Percentiles rank a stretch among this genome's conserved stretches.
These are phyloP conservation scores for Nemania serpens DNA, from an alignment of 2,329 filamentous ascomycete genomes.

Conservation along the genomic window DNA sequence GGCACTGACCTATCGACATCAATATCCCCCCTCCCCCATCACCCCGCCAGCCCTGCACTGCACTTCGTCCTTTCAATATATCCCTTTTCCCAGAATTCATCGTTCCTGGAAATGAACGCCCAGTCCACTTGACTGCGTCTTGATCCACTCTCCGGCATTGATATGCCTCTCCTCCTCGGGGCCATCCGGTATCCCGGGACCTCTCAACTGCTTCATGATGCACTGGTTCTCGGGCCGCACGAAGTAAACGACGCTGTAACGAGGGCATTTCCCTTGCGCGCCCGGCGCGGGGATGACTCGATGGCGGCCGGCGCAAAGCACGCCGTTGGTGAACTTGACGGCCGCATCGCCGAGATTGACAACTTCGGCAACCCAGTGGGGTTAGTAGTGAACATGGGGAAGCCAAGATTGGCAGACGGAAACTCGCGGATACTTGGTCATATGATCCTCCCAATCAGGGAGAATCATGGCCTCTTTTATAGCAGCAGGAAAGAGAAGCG, in stretches of 20 bases:
- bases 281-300: slow-evolving; percentile 43
- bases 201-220: slow-evolving; percentile 37
- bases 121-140: slow-evolving; percentile 31
- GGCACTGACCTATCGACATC: too few species aligned
- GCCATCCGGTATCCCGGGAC: slow-evolving; percentile 31
- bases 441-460: too few species aligned
- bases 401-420: too few species aligned
- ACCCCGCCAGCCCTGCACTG: too few species aligned
- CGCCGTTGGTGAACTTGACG: slow-evolving; percentile 43
- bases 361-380: slow-evolving; percentile 24
- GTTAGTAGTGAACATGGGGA: background rate
- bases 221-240: slow-evolving; percentile 42
- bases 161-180: slow-evolving; percentile 33
- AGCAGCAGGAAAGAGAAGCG: too few species aligned
- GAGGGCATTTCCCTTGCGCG: slow-evolving; percentile 38
- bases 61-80: background rate
- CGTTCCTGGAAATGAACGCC: slow-evolving; percentile 27
- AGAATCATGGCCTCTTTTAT: too few species aligned
- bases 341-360: slow-evolving; percentile 48
- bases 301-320: slow-evolving; percentile 43
- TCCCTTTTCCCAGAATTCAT: background rate
- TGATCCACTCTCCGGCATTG: slow-evolving; percentile 39
- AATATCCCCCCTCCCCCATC: too few species aligned
- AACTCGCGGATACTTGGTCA: too few species aligned
- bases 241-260: slow-evolving; percentile 45